Conservation (phyloP, 75 land plant genomes). For the Pinus tabuliformis region DNA sequence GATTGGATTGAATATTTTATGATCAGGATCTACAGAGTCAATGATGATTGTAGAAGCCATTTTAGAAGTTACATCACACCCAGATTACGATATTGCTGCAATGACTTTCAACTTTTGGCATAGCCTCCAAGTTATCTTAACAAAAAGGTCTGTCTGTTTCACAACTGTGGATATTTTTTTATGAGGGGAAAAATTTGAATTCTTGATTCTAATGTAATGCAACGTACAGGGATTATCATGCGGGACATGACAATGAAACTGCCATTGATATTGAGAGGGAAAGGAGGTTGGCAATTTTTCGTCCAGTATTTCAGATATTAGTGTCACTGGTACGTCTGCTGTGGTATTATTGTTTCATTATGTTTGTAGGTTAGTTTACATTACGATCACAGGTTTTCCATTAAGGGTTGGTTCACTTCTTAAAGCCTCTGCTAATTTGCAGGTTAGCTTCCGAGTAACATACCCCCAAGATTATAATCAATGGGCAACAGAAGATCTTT, state of each 20-base stretch:
- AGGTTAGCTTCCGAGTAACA: conserved; percentile 80
- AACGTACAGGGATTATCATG: conserved; percentile 53
- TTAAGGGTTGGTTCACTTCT: neutral
- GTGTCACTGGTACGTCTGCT: conserved; percentile 72
- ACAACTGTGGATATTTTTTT: too few relatives aligned
- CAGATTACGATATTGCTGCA: conserved; percentile 90
- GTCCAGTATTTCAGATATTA: conserved; percentile 70
- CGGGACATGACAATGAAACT: conserved; percentile 49
- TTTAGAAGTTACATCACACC: conserved; percentile 92
- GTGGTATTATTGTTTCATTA: neutral
- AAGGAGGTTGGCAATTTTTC: conserved; percentile 57
- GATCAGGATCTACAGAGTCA: conserved; percentile 79
- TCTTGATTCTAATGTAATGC: conserved; percentile 1
- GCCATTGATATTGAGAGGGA: conserved; percentile 71
- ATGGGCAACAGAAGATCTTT: conserved; percentile 72
- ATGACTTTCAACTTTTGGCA: conserved; percentile 99
- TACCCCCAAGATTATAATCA: conserved; percentile 77
- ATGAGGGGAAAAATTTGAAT: too few relatives aligned
- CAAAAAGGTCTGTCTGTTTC: conserved; percentile 65
- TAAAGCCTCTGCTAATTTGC: conserved; percentile 3
- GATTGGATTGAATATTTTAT: neutral
- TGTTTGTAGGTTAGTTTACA: too few relatives aligned
- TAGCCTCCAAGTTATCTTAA: conserved; percentile 63
- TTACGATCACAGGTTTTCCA: neutral
- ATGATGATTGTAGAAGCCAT: conserved; percentile 88